A percentile compares a stretch with the other conserved stretches of the same genome.
Evolutionary conservation across 2,329 filamentous ascomycete species (phyloP).

Genomic region (Sclerotinia spermophila): DNA sequence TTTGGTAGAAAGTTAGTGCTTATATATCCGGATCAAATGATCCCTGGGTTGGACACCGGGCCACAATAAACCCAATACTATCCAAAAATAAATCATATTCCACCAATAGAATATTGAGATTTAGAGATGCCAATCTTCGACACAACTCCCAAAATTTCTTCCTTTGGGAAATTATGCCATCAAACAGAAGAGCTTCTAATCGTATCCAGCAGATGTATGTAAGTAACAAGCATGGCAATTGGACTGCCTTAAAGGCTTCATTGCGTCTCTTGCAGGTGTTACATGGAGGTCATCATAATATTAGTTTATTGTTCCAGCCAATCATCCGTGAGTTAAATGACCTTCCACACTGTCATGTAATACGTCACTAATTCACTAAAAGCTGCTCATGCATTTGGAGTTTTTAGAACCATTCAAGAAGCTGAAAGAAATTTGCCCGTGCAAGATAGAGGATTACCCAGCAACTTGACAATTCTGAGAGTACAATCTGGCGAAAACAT

Average conservation of each 20-base stretch:
- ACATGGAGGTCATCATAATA: neutral
- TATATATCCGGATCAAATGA: constrained; percentile 2
- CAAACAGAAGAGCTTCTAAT: neutral
- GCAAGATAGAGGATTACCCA: neutral
- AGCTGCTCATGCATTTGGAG: neutral
- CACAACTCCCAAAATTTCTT: neutral
- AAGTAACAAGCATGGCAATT: neutral
- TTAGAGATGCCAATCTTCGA: neutral
- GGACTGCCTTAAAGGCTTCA: neutral
- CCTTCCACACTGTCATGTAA: neutral
- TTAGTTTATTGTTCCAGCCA: neutral
- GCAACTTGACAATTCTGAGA: neutral
- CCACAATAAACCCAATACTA: neutral
- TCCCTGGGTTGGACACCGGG: neutral
- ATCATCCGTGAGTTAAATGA: neutral
- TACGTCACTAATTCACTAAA: neutral
- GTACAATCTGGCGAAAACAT: neutral
- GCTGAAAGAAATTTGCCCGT: neutral
- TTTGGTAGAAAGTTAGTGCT: neutral
- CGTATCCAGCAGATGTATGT: neutral
- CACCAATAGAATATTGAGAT: neutral
- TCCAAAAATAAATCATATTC: neutral
- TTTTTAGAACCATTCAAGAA: neutral
- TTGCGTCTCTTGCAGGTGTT: neutral
- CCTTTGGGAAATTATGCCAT: neutral